phyloP scores from a whole-genome alignment of 345 rosid species.

The Abelmoschus esculentus region DNA sequence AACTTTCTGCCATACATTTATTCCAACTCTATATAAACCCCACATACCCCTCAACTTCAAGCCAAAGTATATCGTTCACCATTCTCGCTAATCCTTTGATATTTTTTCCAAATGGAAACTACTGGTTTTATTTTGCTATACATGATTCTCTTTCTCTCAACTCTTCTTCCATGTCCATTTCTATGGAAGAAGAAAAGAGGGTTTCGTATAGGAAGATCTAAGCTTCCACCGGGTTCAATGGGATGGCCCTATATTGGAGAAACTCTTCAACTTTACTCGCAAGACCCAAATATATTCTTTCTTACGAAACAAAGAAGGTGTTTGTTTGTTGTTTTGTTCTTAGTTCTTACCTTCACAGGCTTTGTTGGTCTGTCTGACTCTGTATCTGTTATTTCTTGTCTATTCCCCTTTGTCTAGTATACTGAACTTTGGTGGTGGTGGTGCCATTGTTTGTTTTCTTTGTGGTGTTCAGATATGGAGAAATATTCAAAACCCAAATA shows the following conservation, averaged over 20 bases:
- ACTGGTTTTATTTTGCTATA: slow-evolving; percentile 16
- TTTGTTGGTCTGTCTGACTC: neutral
- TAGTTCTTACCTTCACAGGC: neutral
- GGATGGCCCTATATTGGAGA: slow-evolving; percentile 85
- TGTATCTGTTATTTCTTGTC: slow-evolving; percentile 2
- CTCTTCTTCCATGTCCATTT: slow-evolving; percentile 28
- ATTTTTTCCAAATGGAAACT: slow-evolving; percentile 29
- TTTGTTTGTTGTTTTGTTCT: neutral
- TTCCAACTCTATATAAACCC: slow-evolving; percentile 26
- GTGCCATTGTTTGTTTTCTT: neutral
- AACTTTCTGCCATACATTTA: neutral
- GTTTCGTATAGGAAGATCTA: slow-evolving; percentile 13
- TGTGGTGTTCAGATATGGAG: neutral
- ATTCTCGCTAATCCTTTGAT: neutral
- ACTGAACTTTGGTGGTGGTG: neutral
- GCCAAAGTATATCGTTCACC: neutral
- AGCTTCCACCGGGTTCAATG: slow-evolving; percentile 87
- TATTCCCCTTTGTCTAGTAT: neutral
- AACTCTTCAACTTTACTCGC: slow-evolving; percentile 74
- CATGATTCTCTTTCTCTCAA: slow-evolving; percentile 29
- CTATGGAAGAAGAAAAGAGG: slow-evolving; percentile 17
- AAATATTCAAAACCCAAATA: neutral
- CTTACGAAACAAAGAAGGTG: slow-evolving; percentile 57
- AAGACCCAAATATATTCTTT: slow-evolving; percentile 70
- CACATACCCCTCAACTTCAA: neutral